phyloP scores from a whole-genome alignment of 306 rosid genomes.

The Cotoneaster glaucophyllus region DNA sequence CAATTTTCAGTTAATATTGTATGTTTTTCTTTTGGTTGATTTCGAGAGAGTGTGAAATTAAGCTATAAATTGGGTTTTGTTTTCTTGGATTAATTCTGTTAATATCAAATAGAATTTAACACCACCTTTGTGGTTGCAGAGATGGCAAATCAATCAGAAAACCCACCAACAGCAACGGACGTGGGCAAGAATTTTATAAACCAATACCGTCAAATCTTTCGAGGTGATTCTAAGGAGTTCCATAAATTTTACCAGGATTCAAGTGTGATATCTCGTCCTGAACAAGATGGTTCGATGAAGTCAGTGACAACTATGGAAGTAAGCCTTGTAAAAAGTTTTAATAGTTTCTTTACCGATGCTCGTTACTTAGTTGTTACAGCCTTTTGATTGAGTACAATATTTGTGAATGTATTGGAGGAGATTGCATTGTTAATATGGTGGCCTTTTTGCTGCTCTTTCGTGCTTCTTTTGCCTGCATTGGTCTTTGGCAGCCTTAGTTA shows the following conservation, averaged over 20 bases:
- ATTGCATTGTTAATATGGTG: neutral
- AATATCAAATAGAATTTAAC: neutral
- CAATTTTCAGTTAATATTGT: too few relatives aligned
- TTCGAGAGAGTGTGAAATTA: neutral
- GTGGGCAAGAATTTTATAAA: slow-evolving; percentile 55
- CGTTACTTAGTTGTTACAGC: neutral
- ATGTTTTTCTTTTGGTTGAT: neutral
- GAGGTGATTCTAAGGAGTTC: slow-evolving; percentile 24
- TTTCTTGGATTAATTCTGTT: neutral
- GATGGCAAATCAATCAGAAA: slow-evolving; percentile 45
- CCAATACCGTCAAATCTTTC: slow-evolving; percentile 42
- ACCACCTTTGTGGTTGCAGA: slow-evolving; percentile 12
- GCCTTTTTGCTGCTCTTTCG: neutral
- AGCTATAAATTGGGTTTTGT: neutral
- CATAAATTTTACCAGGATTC: slow-evolving; percentile 41
- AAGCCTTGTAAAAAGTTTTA: slow-evolving; percentile 8
- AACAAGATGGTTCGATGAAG: slow-evolving; percentile 38
- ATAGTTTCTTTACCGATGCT: neutral
- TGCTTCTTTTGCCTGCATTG: neutral
- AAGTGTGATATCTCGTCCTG: slow-evolving; percentile 55
- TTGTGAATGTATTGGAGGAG: neutral
- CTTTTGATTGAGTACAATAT: neutral
- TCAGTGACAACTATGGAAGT: slow-evolving; percentile 35
- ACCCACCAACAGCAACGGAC: slow-evolving; percentile 28
- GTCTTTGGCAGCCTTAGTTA: neutral